phyloP scores from a whole-genome alignment of 768 basidiomycete genomes.

The Leccinum aurantiacum region DNA sequence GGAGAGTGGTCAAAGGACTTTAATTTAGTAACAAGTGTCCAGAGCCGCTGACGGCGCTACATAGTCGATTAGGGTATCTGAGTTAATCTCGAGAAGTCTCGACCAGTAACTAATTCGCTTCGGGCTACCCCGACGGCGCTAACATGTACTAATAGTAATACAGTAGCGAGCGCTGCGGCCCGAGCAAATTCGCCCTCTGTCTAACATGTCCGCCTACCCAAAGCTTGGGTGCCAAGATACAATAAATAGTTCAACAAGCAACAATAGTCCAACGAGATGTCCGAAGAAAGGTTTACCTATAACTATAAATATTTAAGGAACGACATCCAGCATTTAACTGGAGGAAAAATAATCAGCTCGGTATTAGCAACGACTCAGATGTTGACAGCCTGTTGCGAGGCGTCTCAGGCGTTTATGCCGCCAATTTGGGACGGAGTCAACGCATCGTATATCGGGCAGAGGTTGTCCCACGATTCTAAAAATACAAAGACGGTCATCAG shows the following conservation, averaged over 20 bases:
- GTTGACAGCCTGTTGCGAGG: constrained; percentile 21
- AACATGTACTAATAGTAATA: background rate
- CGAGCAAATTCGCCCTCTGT: background rate
- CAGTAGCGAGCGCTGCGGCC: background rate
- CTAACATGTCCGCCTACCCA: background rate
- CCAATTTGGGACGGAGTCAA: constrained; percentile 24
- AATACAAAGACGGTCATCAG: constrained; percentile 1
- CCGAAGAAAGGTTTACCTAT: background rate
- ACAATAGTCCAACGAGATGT: background rate
- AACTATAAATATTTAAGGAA: background rate
- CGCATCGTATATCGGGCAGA: constrained; percentile 27
- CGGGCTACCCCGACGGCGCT: background rate
- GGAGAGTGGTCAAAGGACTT: background rate
- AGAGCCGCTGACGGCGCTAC: background rate
- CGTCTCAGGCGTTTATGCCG: constrained; percentile 12
- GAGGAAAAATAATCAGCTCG: constrained; percentile 7
- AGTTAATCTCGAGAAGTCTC: background rate
- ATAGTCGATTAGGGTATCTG: background rate
- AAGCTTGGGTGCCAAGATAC: background rate
- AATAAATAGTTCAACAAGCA: background rate
- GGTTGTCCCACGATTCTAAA: constrained; percentile 25
- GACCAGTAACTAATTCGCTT: background rate
- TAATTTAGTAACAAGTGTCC: background rate
- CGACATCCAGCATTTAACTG: background rate
- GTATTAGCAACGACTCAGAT: constrained; percentile 19